Evolutionary conservation across 306 rosid species (phyloP).

Genomic region (Purshia tridentata): DNA sequence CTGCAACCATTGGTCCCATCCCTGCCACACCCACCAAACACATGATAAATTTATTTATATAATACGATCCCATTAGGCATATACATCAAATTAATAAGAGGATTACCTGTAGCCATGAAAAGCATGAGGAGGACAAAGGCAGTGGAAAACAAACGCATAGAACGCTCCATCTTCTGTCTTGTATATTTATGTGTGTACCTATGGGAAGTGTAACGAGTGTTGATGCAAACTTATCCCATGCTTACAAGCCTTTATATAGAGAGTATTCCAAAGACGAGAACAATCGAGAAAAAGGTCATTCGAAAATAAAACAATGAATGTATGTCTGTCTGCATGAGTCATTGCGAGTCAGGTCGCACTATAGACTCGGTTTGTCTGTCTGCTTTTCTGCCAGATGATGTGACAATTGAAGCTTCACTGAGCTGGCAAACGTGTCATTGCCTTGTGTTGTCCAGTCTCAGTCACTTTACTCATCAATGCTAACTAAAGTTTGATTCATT

Average conservation of each 20-base stretch:
- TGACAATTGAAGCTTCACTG: neutral
- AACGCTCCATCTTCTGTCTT: constrained; percentile 39
- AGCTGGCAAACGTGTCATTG: neutral
- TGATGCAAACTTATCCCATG: no score
- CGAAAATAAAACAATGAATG: neutral
- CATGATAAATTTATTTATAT: no score
- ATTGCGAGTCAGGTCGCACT: no score
- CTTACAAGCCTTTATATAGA: neutral
- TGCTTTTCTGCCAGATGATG: neutral
- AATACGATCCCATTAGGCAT: no score
- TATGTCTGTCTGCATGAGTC: neutral
- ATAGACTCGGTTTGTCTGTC: neutral
- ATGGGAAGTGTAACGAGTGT: no score
- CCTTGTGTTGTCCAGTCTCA: no score
- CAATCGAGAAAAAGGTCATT: neutral
- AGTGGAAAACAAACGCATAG: constrained; percentile 37
- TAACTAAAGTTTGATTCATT: no score
- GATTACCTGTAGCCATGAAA: constrained; percentile 45
- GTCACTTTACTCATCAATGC: neutral
- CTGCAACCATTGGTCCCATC: constrained; percentile 50
- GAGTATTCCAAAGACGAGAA: neutral
- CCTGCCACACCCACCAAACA: constrained; percentile 6
- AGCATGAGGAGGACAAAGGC: constrained; percentile 43
- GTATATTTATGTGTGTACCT: neutral
- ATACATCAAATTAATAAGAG: neutral